A percentile compares a stretch with the other conserved stretches of the same genome.
phyloP scores from a whole-genome alignment of 371 early-diverging fungal species.

The Mucor mucedo region DNA sequence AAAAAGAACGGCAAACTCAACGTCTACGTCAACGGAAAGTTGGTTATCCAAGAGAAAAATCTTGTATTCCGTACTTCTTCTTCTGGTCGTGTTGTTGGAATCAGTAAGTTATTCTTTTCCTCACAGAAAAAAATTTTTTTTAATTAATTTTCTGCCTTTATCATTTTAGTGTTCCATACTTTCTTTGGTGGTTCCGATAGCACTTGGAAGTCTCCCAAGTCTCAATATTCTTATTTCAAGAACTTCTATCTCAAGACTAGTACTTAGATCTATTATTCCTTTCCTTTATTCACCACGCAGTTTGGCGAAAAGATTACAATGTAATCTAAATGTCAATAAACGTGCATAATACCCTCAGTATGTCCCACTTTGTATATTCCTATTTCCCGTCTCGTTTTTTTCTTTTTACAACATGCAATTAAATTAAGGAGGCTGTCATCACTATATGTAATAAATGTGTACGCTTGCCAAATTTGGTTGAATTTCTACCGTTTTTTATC shows the following conservation, averaged over 20 bases:
- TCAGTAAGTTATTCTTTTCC: conserved; percentile 16
- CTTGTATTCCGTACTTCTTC: conserved; percentile 20
- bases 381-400: too few relatives aligned
- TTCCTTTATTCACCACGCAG: not conserved
- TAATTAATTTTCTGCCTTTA: not conserved
- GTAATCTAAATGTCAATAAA: not conserved
- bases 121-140: not conserved
- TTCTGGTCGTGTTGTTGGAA: conserved; percentile 26
- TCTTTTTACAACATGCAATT: too few relatives aligned
- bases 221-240: conserved; percentile 61
- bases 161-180: conserved; percentile 38
- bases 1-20: conserved; percentile 50
- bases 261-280: not conserved
- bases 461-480: too few relatives aligned
- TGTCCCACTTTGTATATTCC: not conserved
- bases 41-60: conserved; percentile 5
- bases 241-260: conserved; percentile 38
- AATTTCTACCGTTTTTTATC: too few relatives aligned
- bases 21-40: conserved; percentile 27
- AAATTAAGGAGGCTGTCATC: too few relatives aligned
- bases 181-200: conserved; percentile 63
- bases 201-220: conserved; percentile 54
- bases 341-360: conserved; percentile 4
- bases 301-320: not conserved
- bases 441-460: too few relatives aligned